phyloP scores from a whole-genome alignment of 2,329 filamentous ascomycete genomes.

The Thermoascus crustaceus region DNA sequence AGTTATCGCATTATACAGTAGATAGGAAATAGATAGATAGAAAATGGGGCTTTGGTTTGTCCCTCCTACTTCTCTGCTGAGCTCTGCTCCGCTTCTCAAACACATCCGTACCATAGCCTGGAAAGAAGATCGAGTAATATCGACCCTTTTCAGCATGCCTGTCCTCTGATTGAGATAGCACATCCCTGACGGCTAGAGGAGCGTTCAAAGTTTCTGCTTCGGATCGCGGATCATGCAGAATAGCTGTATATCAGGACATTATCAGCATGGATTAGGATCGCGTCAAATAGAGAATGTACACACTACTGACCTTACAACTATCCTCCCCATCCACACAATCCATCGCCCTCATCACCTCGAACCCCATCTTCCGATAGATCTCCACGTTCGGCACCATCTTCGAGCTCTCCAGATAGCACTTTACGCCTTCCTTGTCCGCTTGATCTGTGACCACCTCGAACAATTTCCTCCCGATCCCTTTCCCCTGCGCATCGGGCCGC shows the following conservation, averaged over 20 bases:
- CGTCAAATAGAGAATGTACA: background rate
- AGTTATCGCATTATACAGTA: no score
- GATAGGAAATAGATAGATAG: no score
- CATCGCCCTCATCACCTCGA: slow-evolving; percentile 57
- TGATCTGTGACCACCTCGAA: slow-evolving; percentile 55
- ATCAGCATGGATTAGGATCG: background rate
- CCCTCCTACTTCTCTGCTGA: no score
- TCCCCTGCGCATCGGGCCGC: slow-evolving; percentile 55
- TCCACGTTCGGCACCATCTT: slow-evolving; percentile 59
- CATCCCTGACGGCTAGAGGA: no score
- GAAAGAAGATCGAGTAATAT: no score
- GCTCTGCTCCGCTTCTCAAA: no score
- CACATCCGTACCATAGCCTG: no score
- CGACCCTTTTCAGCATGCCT: no score
- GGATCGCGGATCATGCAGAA: slow-evolving; percentile 11
- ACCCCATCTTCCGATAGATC: slow-evolving; percentile 65
- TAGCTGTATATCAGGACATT: slow-evolving; percentile 4
- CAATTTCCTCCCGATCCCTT: slow-evolving; percentile 56
- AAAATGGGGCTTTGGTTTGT: no score
- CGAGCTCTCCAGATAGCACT: slow-evolving; percentile 64
- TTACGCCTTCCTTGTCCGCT: slow-evolving; percentile 57
- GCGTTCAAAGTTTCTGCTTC: background rate
- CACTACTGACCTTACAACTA: slow-evolving; percentile 39
- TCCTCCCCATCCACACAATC: slow-evolving; percentile 57
- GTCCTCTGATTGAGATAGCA: no score